A percentile compares a stretch with the other conserved stretches of the same genome.
Evolutionary conservation across 345 rosid species (phyloP).

Genomic region (Syzygium grande): DNA sequence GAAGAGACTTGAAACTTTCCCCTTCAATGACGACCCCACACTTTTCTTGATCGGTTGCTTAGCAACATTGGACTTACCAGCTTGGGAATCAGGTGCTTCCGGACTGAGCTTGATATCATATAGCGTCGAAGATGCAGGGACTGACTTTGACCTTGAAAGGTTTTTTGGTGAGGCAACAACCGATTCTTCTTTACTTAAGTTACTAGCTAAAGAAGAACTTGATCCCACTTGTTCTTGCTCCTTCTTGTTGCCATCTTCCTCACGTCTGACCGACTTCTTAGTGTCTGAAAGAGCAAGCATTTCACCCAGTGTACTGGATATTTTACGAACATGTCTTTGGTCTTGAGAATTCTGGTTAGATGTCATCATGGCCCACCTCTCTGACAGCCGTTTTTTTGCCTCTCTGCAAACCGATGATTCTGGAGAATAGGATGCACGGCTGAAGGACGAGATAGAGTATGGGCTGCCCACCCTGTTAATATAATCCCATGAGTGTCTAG

Average conservation of each 20-base stretch:
- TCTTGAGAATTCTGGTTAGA: conserved; percentile 50
- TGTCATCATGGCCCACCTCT: conserved; percentile 95
- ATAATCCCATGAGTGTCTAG: conserved; percentile 91
- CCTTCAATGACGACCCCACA: conserved; percentile 54
- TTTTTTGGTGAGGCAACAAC: conserved; percentile 32
- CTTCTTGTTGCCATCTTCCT: conserved; percentile 24
- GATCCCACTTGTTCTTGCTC: conserved; percentile 43
- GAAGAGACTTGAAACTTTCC: conserved; percentile 74
- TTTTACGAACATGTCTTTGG: conserved; percentile 33
- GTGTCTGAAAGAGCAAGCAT: conserved; percentile 85
- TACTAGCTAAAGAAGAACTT: conserved; percentile 33
- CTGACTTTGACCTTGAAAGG: conserved; percentile 69
- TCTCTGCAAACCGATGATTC: conserved; percentile 86
- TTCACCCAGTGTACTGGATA: conserved; percentile 84
- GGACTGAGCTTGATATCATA: conserved; percentile 35
- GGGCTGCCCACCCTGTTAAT: conserved; percentile 62
- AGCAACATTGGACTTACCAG: conserved; percentile 23
- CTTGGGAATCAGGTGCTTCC: conserved; percentile 31
- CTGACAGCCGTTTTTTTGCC: conserved; percentile 73
- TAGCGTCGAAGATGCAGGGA: conserved; percentile 53
- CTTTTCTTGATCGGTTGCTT: conserved; percentile 45
- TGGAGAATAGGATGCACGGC: conserved; percentile 71
- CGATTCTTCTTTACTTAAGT: conserved; percentile 35
- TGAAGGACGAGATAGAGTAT: conserved; percentile 54
- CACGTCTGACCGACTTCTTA: conserved; percentile 25